Evolutionary conservation across 768 basidiomycete genomes (phyloP), one percentile per base, ranked within the genome.

Genomic region (Calocybe indica): DNA sequence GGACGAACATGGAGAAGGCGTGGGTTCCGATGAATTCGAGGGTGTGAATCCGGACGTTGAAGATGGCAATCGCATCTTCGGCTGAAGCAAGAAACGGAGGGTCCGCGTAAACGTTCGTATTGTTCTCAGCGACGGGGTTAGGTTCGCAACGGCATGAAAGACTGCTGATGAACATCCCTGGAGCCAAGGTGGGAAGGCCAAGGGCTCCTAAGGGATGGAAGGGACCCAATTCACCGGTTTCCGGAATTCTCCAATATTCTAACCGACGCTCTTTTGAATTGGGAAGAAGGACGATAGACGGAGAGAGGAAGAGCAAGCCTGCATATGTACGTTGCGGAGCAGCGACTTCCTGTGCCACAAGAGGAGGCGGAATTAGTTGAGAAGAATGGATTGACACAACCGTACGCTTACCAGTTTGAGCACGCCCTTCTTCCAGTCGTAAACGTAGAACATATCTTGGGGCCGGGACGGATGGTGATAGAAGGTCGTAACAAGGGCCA

Each of bases 81-180:
- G 54, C 46, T 28, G 55, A 51, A 40, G 56, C 22, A 36, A 13
- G 41, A 12, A 42, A 8, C 41, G 41, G 41, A 12, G 41, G 41
- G 22, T 9, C 45, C 49, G 6, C n/a, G n/a, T n/a, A n/a, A n/a
- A n/a, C n/a, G n/a, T n/a, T n/a, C n/a, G n/a, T n/a, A 11, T 44
- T 36, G 33, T 15, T 46, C 28, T 46, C 48, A 15, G 54, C 49
- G 0, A 58, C 52, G 0, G 74, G 72, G 52, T 71, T 74, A 29
- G 72, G 73, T 51, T 78, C 72, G 3, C 64, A 63, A 7, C 72
- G 64, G 59, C 5, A 73, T 62, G 9, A 40, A 46, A 15, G 53
- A 47, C 15, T 67, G 50, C 5, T 41, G 44, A 32, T 53, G 44
- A 32, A 54, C 57, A 2, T 42, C 41, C 8, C 28, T 42, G 57